phyloP scores from a whole-genome alignment of 2,329 filamentous ascomycete species.

The Mycosphaerella sp. region DNA sequence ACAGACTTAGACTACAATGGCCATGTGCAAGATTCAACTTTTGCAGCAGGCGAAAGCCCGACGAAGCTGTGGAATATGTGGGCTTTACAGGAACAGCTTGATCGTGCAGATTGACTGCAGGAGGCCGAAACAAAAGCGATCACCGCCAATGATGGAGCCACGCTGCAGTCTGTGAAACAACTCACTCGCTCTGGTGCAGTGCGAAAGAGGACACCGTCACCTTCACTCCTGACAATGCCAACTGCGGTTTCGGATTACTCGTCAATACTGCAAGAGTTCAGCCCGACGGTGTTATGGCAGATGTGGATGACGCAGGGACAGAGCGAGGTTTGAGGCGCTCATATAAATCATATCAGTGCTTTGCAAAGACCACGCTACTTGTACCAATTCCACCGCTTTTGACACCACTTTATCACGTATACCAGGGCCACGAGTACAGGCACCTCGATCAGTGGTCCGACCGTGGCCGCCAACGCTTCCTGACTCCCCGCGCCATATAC shows the following conservation, averaged over 20 bases:
- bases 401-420: conserved; percentile 61
- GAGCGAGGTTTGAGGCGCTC: background rate
- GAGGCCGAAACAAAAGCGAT: background rate
- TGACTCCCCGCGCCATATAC: conserved; percentile 71
- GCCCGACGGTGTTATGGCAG: background rate
- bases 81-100: conserved; percentile 27
- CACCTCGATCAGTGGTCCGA: conserved; percentile 80
- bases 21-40: conserved; percentile 12
- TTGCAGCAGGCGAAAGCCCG: conserved; percentile 28
- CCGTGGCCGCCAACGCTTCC: conserved; percentile 73
- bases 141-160: background rate
- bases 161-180: background rate
- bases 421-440: conserved; percentile 72
- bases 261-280: background rate
- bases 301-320: background rate
- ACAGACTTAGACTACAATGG: conserved; percentile 1
- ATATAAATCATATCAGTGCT: background rate
- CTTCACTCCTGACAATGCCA: background rate
- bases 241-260: background rate
- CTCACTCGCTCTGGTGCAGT: background rate
- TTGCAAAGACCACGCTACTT: conserved; percentile 4
- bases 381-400: conserved; percentile 51
- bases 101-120: conserved; percentile 3
- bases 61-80: conserved; percentile 34
- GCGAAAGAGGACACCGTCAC: background rate